Evolutionary conservation across 2,329 filamentous ascomycete species (phyloP).

Genomic region (Pezicula rhizophila): DNA sequence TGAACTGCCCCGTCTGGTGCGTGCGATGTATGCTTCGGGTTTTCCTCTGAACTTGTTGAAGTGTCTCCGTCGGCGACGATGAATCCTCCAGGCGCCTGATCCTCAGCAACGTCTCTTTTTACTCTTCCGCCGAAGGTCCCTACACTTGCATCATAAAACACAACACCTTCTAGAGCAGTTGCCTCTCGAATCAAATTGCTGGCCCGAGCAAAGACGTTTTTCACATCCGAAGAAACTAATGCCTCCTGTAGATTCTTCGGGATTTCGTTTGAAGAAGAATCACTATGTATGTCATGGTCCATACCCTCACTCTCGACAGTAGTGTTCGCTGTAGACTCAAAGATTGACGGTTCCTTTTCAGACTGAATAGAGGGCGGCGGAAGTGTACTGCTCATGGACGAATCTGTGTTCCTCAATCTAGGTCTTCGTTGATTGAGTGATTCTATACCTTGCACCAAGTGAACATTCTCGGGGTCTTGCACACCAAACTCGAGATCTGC

Average conservation of each 20-base stretch:
- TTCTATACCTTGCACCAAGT: constrained; percentile 14
- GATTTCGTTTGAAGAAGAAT: constrained; percentile 6
- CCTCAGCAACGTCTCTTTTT: constrained; percentile 14
- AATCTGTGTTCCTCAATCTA: too few species aligned
- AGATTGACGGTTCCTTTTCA: constrained; percentile 16
- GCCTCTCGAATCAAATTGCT: constrained; percentile 27
- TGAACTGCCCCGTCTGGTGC: constrained; percentile 9
- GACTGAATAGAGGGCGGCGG: constrained; percentile 12
- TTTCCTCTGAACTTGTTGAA: constrained; percentile 24
- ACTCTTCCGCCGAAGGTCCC: constrained; percentile 22
- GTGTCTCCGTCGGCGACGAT: constrained; percentile 3
- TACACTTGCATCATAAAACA: constrained; percentile 25
- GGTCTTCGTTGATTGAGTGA: constrained; percentile 2
- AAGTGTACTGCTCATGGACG: constrained; percentile 6
- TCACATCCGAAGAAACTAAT: constrained; percentile 20
- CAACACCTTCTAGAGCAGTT: constrained; percentile 23
- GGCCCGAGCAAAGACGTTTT: constrained; percentile 21
- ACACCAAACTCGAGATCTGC: constrained; percentile 25
- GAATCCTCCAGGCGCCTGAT: constrained; percentile 22
- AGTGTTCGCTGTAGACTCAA: constrained; percentile 11
- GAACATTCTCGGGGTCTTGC: constrained; percentile 20
- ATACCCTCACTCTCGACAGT: constrained; percentile 14
- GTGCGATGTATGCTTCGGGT: constrained; percentile 10
- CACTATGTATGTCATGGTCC: constrained; percentile 17
- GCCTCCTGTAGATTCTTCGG: constrained; percentile 20